A percentile compares a stretch with the other conserved stretches of the same genome.
Evolutionary conservation across 2,329 filamentous ascomycete species (phyloP).

Genomic region (Cordyceps pruinosa): DNA sequence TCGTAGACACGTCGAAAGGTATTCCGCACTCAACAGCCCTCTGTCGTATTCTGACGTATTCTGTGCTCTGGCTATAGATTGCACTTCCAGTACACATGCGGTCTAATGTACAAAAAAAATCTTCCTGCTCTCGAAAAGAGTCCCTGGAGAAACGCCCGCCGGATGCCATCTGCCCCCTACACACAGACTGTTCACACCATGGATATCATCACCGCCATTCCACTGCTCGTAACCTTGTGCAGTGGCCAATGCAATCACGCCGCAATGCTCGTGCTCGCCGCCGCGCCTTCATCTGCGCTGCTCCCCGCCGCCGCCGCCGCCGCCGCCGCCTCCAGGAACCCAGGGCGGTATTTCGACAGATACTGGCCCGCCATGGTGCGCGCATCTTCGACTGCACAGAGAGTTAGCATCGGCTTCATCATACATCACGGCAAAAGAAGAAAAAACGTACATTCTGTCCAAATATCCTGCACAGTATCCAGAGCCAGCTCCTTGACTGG

Average conservation of each 20-base stretch:
- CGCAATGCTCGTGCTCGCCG: constrained; percentile 24
- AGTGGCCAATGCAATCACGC: constrained; percentile 16
- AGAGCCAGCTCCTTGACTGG: constrained; percentile 57
- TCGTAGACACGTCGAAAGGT: not conserved
- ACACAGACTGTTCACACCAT: not conserved
- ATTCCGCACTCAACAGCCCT: not conserved
- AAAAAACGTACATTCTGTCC: constrained; percentile 51
- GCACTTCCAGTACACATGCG: not conserved
- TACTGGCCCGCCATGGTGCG: constrained; percentile 57
- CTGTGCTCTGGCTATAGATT: not conserved
- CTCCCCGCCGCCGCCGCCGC: constrained; percentile 15
- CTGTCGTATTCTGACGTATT: not conserved
- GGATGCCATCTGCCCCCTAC: not conserved
- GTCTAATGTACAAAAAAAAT: constrained; percentile 5
- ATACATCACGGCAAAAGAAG: not conserved
- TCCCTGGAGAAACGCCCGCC: constrained; percentile 1
- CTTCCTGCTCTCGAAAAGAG: not conserved
- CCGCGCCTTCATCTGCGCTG: constrained; percentile 8
- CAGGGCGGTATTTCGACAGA: constrained; percentile 53
- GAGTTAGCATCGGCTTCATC: not conserved
- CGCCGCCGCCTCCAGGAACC: constrained; percentile 34
- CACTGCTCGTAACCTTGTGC: not conserved
- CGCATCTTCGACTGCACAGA: constrained; percentile 50
- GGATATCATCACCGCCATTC: not conserved
- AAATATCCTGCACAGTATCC: constrained; percentile 60